These are phyloP conservation scores for Populus alba DNA, from an alignment of 345 rosid species.

Conservation along the genomic window DNA sequence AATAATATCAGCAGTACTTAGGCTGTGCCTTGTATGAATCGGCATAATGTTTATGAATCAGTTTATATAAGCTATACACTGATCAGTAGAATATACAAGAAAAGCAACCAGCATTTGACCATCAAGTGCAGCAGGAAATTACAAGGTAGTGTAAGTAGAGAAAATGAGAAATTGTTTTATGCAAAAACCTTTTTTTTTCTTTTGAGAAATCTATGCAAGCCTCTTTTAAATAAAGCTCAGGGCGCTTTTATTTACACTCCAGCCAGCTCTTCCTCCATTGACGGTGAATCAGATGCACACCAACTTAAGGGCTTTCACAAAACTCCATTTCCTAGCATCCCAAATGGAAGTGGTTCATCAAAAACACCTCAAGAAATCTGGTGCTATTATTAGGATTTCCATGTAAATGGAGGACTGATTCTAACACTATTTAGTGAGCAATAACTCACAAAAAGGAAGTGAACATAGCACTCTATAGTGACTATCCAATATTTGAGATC, in stretches of 20 bases:
- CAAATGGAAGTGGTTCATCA: slow-evolving; percentile 13
- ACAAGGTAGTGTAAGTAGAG: background rate
- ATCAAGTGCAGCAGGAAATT: background rate
- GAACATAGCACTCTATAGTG: background rate
- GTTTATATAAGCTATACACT: slow-evolving; percentile 10
- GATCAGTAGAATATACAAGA: slow-evolving; percentile 9
- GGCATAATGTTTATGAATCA: slow-evolving; percentile 6
- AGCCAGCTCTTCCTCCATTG: slow-evolving; percentile 11
- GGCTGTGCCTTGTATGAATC: background rate
- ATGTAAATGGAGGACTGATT: background rate
- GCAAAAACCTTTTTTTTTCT: background rate
- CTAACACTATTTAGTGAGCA: background rate
- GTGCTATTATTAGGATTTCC: background rate
- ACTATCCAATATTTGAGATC: background rate
- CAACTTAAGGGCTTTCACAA: slow-evolving; percentile 41
- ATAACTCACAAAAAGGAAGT: background rate
- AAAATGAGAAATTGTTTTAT: slow-evolving; percentile 9
- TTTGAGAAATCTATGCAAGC: background rate
- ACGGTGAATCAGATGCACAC: slow-evolving; percentile 9
- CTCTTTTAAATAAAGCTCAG: slow-evolving; percentile 12
- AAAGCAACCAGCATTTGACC: background rate
- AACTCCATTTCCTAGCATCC: slow-evolving; percentile 49
- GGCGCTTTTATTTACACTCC: slow-evolving; percentile 25
- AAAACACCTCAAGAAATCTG: background rate
- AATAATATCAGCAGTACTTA: background rate